Evolutionary conservation across 768 basidiomycete species (phyloP).

Genomic region (Collybia sp.): DNA sequence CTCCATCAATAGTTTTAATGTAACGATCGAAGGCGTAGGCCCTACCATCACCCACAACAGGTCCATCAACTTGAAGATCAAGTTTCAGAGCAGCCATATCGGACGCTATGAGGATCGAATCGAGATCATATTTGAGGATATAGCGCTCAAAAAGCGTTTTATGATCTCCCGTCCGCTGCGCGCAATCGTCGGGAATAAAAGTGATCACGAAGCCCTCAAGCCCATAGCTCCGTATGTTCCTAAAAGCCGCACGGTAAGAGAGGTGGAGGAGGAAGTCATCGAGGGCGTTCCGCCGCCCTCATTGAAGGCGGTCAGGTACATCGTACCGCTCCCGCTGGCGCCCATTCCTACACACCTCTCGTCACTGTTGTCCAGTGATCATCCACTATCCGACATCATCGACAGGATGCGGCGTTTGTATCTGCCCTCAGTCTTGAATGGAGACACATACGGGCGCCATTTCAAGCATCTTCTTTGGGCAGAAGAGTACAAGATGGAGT

Average conservation of each 20-base stretch:
- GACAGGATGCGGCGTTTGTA: constrained; percentile 25
- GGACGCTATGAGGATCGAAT: constrained; percentile 51
- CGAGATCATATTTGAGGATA: constrained; percentile 49
- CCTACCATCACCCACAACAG: constrained; percentile 14
- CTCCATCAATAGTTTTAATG: constrained; percentile 5
- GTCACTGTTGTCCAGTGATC: constrained; percentile 22
- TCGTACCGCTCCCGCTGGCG: constrained; percentile 31
- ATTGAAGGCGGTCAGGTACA: constrained; percentile 36
- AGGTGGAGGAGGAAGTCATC: constrained; percentile 28
- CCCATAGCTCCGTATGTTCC: constrained; percentile 45
- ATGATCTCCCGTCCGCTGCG: constrained; percentile 40
- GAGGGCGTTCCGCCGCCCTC: constrained; percentile 39
- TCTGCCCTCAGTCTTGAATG: constrained; percentile 35
- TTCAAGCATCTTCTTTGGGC: constrained; percentile 56
- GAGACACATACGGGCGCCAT: constrained; percentile 33
- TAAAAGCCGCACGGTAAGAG: constrained; percentile 23
- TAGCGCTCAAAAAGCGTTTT: constrained; percentile 35
- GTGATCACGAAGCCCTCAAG: constrained; percentile 39
- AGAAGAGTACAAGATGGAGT: constrained; percentile 23
- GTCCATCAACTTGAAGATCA: constrained; percentile 24
- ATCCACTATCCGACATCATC: constrained; percentile 20
- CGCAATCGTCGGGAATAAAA: constrained; percentile 40
- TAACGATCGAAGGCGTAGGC: constrained; percentile 10
- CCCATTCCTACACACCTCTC: constrained; percentile 31
- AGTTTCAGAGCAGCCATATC: constrained; percentile 25